Base-by-base conservation (phyloP, 176 grass and related monocot genomes). In the Carex littledalei region DNA sequence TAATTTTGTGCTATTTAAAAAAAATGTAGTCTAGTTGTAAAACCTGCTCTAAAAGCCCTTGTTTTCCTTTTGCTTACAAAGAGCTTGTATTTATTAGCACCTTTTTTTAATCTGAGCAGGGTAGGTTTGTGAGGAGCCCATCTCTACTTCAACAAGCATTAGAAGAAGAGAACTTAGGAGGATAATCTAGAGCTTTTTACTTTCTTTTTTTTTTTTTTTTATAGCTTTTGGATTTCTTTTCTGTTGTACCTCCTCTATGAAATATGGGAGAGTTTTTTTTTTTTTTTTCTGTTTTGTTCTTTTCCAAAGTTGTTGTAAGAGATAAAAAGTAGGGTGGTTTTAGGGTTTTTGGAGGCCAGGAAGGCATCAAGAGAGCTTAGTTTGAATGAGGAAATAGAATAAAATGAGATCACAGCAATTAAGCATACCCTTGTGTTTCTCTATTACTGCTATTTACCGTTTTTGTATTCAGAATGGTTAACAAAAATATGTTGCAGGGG, bases 61-160 rank as follows among this genome's bases (percentile, higher is more conserved):
- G 3, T 81, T 45, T 41, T 5, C 39, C 31, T 67, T 52, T 83
- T 55, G 14, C 13, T 83, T 65, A 31, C 8, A 68, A 52, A 67
- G 21, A 31, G 14, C 64, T 29, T 64, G 32, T 86, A 34, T 70
- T 94, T 67, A 91, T 16, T 6, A 63, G 17, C 45, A 80, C 22
- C 65, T 69, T 55, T 81, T 4, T 85, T 29, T 50, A 0, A 29
- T 81, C 81, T 55, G 86, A 89, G 58, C 91, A 99, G 97, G 97
- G 97, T 18, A 91, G 97, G 81, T 99, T 99, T 90, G 93, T 96
- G 85, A 99, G 91, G 84, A 96, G 93, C 59, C 97, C 97, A 61
- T 99, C 88, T 86, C 88, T 96, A 86, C 90, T 96, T 83, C 89
- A 90, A 64, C 92, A 98, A 81, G 92, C 85, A 53, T 78, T 96